phyloP scores from a whole-genome alignment of 768 basidiomycete species.

The Boletellus ananiceps region DNA sequence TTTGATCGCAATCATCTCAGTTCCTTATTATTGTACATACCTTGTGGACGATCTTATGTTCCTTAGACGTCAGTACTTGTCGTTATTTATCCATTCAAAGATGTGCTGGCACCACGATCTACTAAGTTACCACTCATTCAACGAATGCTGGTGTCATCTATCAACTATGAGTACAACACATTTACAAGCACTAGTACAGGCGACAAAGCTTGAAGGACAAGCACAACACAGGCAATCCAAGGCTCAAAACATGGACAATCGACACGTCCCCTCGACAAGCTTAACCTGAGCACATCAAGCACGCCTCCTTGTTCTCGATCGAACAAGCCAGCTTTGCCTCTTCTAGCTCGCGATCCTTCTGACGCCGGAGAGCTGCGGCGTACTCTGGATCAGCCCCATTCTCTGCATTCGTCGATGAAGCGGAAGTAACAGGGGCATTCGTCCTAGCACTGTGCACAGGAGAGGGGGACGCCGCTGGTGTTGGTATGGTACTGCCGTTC shows the following conservation, averaged over 20 bases:
- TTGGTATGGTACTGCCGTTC: conserved; percentile 16
- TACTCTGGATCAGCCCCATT: conserved; percentile 62
- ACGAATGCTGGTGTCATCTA: not conserved
- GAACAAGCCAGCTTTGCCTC: conserved; percentile 81
- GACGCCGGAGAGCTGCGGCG: conserved; percentile 68
- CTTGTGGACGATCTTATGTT: conserved; percentile 2
- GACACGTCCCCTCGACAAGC: not conserved
- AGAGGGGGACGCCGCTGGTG: conserved; percentile 25
- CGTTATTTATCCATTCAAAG: conserved; percentile 1
- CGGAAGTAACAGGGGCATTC: conserved; percentile 28
- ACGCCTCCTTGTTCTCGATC: conserved; percentile 91
- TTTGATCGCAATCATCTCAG: not conserved
- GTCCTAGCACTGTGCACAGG: conserved; percentile 28
- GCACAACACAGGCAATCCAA: conserved; percentile 7
- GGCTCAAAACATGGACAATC: not conserved
- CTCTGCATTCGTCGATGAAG: conserved; percentile 25
- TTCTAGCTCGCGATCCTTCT: conserved; percentile 70
- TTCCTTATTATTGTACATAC: conserved; percentile 11
- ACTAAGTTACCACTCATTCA: not conserved
- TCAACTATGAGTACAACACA: conserved; percentile 18
- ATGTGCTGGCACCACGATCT: too few relatives aligned
- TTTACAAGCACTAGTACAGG: conserved; percentile 11
- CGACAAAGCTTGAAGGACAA: conserved; percentile 1
- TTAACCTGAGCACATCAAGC: conserved; percentile 87
- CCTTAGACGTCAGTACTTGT: not conserved